Percentiles rank a stretch among this genome's conserved stretches.
Conservation (phyloP, 176 grass and related monocot species). For the Typha latifolia region DNA sequence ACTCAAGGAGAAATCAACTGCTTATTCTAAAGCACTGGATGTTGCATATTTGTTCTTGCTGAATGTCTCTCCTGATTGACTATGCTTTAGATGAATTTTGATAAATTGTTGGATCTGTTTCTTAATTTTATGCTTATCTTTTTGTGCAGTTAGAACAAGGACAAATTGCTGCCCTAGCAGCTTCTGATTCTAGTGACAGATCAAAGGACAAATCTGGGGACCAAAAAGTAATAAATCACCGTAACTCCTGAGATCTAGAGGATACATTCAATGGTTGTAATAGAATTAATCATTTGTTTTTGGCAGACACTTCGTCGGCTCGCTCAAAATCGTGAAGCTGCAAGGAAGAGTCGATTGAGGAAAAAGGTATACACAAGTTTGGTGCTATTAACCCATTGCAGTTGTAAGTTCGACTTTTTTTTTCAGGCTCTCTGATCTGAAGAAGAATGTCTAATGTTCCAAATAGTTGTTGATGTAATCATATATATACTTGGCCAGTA, state of each 20-base stretch:
- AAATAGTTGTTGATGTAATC: not conserved
- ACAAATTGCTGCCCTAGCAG: conserved; percentile 30
- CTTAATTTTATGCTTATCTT: not conserved
- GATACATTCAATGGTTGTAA: not conserved
- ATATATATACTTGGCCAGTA: no score
- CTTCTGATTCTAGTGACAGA: conserved; percentile 62
- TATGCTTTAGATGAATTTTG: not conserved
- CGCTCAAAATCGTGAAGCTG: conserved; percentile 72
- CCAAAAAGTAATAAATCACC: conserved; percentile 44
- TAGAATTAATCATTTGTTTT: conserved; percentile 22
- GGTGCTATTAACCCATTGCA: conserved; percentile 4
- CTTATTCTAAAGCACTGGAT: not conserved
- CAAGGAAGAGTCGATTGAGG: conserved; percentile 57
- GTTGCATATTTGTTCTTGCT: not conserved
- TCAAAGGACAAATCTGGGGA: conserved; percentile 54
- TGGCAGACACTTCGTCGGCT: conserved; percentile 52
- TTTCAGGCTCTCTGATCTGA: not conserved
- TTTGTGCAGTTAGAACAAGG: conserved; percentile 48
- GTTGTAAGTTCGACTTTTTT: not conserved
- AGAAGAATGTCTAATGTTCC: not conserved
- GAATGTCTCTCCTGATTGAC: not conserved
- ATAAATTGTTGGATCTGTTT: not conserved
- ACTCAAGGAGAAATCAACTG: no score
- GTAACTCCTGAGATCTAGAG: not conserved
- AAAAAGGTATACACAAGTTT: conserved; percentile 44